Evolutionary conservation across 164 flowering plant species (phyloP).

Genomic region (Berberis vulgaris): DNA sequence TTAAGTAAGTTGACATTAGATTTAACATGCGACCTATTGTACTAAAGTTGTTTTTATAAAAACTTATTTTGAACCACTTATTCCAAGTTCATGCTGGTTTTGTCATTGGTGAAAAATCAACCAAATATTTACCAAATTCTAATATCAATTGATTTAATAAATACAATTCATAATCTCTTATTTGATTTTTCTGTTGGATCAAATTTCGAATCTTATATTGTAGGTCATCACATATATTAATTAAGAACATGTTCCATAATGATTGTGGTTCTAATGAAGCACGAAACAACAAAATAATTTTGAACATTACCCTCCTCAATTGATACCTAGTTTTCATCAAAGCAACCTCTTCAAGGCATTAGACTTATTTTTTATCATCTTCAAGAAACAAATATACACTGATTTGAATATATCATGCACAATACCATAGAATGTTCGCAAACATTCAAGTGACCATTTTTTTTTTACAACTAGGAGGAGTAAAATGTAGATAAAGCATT

Average conservation of each 20-base stretch:
- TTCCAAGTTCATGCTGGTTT: not conserved
- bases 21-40: not conserved
- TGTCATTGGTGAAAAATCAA: not conserved
- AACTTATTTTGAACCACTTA: not conserved
- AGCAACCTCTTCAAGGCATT: not conserved
- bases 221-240: constrained; percentile 1
- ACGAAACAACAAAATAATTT: not conserved
- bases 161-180: not conserved
- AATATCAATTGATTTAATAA: not conserved
- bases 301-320: not conserved
- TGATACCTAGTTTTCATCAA: not conserved
- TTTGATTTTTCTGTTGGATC: not conserved
- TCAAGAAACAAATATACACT: not conserved
- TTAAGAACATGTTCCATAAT: not conserved
- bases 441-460: not conserved
- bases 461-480: no score
- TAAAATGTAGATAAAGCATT: no score
- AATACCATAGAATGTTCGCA: not conserved
- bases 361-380: not conserved
- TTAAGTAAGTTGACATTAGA: not conserved
- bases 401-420: not conserved
- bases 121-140: not conserved
- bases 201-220: not conserved
- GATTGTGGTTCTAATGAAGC: not conserved
- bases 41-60: not conserved